Percentiles rank a stretch among this genome's conserved stretches.
phyloP scores from a whole-genome alignment of 2,329 filamentous ascomycete genomes.

The Nemania sp. region DNA sequence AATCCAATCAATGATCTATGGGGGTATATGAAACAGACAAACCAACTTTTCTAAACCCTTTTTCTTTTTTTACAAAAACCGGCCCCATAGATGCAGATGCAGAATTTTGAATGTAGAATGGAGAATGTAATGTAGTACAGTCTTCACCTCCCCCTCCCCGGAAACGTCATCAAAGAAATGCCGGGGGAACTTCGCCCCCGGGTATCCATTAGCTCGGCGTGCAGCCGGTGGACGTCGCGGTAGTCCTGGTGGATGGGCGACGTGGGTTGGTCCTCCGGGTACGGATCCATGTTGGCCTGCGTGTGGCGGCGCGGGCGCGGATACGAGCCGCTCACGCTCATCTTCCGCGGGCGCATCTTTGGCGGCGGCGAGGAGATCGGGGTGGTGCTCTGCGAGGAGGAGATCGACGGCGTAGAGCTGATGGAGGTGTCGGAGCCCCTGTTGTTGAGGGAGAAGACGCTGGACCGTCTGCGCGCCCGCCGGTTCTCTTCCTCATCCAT shows the following conservation, averaged over 20 bases:
- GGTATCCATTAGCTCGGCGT: constrained; percentile 32
- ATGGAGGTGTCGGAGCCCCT: constrained; percentile 35
- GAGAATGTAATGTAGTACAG: no score
- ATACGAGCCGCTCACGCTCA: constrained; percentile 38
- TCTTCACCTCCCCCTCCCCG: constrained; percentile 22
- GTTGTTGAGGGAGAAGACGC: constrained; percentile 38
- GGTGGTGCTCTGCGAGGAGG: constrained; percentile 36
- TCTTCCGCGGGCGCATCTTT: constrained; percentile 39
- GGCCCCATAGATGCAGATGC: background rate
- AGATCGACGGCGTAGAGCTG: constrained; percentile 34
- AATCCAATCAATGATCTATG: constrained; percentile 36
- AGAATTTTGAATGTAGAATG: no score
- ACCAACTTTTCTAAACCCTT: constrained; percentile 31
- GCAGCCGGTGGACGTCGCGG: constrained; percentile 29
- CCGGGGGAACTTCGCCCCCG: constrained; percentile 40
- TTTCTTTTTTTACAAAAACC: constrained; percentile 12
- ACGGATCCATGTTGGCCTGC: constrained; percentile 26
- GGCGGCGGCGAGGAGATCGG: constrained; percentile 26
- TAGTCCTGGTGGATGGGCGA: constrained; percentile 20
- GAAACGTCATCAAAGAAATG: constrained; percentile 38
- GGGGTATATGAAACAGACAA: constrained; percentile 34
- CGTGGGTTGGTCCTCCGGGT: constrained; percentile 5
- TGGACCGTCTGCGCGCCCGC: constrained; percentile 33
- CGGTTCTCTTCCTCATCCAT: constrained; percentile 37
- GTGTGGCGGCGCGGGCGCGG: constrained; percentile 37